Conservation (phyloP, 2,329 filamentous ascomycete genomes). For the Fusarium sp. region DNA sequence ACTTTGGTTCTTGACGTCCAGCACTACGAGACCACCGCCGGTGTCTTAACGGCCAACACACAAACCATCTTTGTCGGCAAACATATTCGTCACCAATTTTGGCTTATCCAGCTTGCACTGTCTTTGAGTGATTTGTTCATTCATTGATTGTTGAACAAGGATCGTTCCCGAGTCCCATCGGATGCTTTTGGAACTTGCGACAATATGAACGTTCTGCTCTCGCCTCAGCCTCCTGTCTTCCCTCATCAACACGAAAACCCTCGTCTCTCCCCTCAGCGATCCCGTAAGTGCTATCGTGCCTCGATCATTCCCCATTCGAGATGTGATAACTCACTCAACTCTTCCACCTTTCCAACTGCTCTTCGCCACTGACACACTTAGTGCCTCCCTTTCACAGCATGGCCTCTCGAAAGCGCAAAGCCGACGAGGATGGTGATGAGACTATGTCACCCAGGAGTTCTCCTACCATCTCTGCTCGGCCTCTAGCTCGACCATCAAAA, state of each 20-base stretch:
- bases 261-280: slow-evolving; percentile 64
- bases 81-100: not conserved
- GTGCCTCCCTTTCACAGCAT: slow-evolving; percentile 63
- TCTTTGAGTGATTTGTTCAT: slow-evolving; percentile 23
- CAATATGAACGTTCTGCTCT: slow-evolving; percentile 71
- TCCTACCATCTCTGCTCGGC: slow-evolving; percentile 76
- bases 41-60: slow-evolving; percentile 1
- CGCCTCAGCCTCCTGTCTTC: slow-evolving; percentile 68
- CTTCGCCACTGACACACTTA: slow-evolving; percentile 43
- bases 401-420: slow-evolving; percentile 83
- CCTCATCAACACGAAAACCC: slow-evolving; percentile 67
- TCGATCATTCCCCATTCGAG: not conserved
- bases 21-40: not conserved
- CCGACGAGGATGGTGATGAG: slow-evolving; percentile 83
- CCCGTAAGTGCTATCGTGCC: slow-evolving; percentile 57
- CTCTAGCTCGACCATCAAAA: slow-evolving; percentile 74
- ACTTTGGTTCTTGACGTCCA: not conserved
- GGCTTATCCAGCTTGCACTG: not conserved
- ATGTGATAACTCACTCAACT: not conserved
- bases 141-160: slow-evolving; percentile 16
- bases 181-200: slow-evolving; percentile 5
- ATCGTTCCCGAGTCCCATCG: slow-evolving; percentile 7
- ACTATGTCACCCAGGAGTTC: slow-evolving; percentile 87
- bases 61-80: not conserved
- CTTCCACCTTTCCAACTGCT: not conserved